Conservation (phyloP, 169 alveolate genomes). For the Theileria sp. region DNA sequence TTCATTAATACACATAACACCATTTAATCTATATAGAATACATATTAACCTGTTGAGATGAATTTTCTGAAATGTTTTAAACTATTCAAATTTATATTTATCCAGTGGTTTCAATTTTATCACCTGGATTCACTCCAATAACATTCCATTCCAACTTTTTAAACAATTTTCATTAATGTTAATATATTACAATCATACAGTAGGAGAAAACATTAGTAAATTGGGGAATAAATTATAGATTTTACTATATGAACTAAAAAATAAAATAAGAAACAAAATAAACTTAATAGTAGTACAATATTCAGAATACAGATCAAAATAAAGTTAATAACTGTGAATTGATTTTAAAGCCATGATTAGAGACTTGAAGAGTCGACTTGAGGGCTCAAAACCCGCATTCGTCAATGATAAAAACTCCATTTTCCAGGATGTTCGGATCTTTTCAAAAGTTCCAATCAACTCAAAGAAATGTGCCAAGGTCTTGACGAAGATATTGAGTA, state of each 20-base stretch:
- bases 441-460: constrained; percentile 83
- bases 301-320: neutral
- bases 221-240: neutral
- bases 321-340: neutral
- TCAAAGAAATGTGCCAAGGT: constrained; percentile 81
- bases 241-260: too few relatives aligned
- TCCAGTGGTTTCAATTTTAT: neutral
- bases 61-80: neutral
- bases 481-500: constrained; percentile 78
- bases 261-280: too few relatives aligned
- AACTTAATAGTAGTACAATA: neutral
- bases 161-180: too few relatives aligned
- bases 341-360: constrained; percentile 40
- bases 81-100: neutral
- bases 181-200: neutral
- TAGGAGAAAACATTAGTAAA: neutral
- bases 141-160: neutral
- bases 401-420: constrained; percentile 79
- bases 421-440: constrained; percentile 85
- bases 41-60: neutral
- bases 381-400: constrained; percentile 31
- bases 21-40: too few relatives aligned
- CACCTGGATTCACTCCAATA: neutral
- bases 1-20: neutral
- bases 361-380: constrained; percentile 22